Evolutionary conservation across 2,329 filamentous ascomycete genomes (phyloP).

Genomic region (Verticillium isaacii): DNA sequence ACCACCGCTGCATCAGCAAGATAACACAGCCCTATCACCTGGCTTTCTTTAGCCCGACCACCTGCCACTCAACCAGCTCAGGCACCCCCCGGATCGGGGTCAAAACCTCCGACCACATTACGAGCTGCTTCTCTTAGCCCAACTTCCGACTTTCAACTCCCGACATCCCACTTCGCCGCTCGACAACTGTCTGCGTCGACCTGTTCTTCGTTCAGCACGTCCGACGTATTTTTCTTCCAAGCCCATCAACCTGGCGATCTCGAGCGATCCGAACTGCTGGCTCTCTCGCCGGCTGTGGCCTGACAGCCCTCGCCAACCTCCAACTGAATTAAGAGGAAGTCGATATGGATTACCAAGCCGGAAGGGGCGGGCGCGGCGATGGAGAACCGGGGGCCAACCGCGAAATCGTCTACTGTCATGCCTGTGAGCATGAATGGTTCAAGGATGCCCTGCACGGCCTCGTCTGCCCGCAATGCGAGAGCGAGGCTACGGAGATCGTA

Average conservation of each 20-base stretch:
- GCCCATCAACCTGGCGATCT: constrained; percentile 46
- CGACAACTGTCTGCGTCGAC: background rate
- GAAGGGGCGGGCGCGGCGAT: constrained; percentile 38
- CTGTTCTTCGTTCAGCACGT: background rate
- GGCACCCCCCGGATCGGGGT: background rate
- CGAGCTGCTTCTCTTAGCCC: background rate
- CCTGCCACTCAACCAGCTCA: background rate
- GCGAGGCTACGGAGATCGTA: constrained; percentile 84
- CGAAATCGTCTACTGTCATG: constrained; percentile 83
- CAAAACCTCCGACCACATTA: background rate
- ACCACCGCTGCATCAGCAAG: background rate
- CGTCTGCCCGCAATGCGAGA: constrained; percentile 70
- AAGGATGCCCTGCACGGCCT: constrained; percentile 58
- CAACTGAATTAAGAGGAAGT: constrained; percentile 36
- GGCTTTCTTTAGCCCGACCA: background rate
- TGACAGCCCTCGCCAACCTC: constrained; percentile 52
- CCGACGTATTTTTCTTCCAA: background rate
- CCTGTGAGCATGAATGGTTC: constrained; percentile 78
- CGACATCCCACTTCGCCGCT: background rate
- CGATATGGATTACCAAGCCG: constrained; percentile 29
- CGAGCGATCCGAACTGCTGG: constrained; percentile 49
- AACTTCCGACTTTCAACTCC: background rate
- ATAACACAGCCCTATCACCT: background rate
- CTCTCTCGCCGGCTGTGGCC: constrained; percentile 54
- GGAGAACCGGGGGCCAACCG: constrained; percentile 35